Evolutionary conservation across 805 yeast species (phyloP).

Genomic region (Candida rishiriensis): DNA sequence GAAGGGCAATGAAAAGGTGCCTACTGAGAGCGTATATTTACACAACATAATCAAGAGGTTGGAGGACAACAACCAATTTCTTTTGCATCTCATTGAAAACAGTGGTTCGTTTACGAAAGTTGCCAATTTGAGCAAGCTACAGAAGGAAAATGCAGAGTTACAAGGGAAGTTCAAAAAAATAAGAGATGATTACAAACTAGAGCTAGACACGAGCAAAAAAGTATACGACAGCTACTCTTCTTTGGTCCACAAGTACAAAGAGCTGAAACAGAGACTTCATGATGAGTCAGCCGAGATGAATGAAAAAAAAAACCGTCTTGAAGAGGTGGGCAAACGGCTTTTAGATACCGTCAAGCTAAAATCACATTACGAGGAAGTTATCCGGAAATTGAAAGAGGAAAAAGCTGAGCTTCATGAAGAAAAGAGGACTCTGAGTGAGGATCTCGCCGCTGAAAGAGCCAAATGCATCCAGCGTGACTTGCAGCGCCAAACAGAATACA

Average conservation of each 20-base stretch:
- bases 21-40: too few species aligned
- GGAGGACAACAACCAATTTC: constrained; percentile 10
- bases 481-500: constrained; percentile 14
- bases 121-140: constrained; percentile 9
- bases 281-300: not conserved
- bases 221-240: constrained; percentile 24
- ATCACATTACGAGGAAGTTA: not conserved
- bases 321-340: not conserved
- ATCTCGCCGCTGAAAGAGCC: constrained; percentile 2
- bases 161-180: constrained; percentile 14
- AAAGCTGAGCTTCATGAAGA: constrained; percentile 8
- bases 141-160: constrained; percentile 13
- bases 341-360: not conserved
- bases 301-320: not conserved
- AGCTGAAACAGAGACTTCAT: constrained; percentile 3
- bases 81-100: constrained; percentile 9
- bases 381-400: not conserved
- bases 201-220: constrained; percentile 19
- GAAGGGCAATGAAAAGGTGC: too few species aligned
- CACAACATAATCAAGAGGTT: constrained; percentile 3
- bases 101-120: constrained; percentile 12
- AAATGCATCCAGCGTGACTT: constrained; percentile 8
- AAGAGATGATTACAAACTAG: constrained; percentile 21
- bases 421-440: constrained; percentile 3
- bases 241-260: constrained; percentile 15